A percentile compares a stretch with the other conserved stretches of the same genome.
These are phyloP conservation scores for Eustoma russellianum DNA, from an alignment of 257 asterid genomes.

Conservation along the genomic window DNA sequence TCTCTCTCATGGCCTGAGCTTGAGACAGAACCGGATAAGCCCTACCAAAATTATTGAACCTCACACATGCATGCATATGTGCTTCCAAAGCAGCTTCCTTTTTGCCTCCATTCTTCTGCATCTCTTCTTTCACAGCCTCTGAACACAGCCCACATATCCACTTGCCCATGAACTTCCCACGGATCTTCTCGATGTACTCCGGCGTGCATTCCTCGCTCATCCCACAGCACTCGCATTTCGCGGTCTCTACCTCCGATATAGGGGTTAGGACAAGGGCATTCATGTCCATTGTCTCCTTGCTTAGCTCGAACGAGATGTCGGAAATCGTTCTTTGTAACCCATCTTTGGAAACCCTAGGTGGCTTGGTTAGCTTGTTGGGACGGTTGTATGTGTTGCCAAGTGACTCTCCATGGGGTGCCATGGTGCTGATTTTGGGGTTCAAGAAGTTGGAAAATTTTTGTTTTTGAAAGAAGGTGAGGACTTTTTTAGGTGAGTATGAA, in stretches of 20 bases:
- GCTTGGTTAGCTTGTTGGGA: constrained; percentile 21
- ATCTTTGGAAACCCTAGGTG: constrained; percentile 43
- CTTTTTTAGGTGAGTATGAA: background rate
- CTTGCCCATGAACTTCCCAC: constrained; percentile 44
- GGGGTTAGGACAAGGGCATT: constrained; percentile 7
- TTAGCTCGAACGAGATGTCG: constrained; percentile 60
- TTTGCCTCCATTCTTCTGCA: constrained; percentile 74
- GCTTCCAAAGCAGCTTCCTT: constrained; percentile 51
- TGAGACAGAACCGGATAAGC: constrained; percentile 76
- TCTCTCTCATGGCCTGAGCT: constrained; percentile 78
- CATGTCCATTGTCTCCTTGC: constrained; percentile 8
- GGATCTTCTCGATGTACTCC: constrained; percentile 43
- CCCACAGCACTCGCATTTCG: constrained; percentile 97
- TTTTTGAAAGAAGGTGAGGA: too few species aligned
- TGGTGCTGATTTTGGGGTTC: too few species aligned
- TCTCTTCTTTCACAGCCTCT: constrained; percentile 81
- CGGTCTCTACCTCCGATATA: constrained; percentile 66
- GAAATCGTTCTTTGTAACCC: constrained; percentile 60
- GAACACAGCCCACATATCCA: constrained; percentile 85
- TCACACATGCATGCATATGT: constrained; percentile 67
- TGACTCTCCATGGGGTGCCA: constrained; percentile 20
- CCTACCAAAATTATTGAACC: constrained; percentile 62
- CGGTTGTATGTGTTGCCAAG: background rate
- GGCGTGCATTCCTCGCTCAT: constrained; percentile 84
- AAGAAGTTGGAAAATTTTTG: background rate